Conservation (phyloP, 306 rosid species). For the Cicer bijugum region DNA sequence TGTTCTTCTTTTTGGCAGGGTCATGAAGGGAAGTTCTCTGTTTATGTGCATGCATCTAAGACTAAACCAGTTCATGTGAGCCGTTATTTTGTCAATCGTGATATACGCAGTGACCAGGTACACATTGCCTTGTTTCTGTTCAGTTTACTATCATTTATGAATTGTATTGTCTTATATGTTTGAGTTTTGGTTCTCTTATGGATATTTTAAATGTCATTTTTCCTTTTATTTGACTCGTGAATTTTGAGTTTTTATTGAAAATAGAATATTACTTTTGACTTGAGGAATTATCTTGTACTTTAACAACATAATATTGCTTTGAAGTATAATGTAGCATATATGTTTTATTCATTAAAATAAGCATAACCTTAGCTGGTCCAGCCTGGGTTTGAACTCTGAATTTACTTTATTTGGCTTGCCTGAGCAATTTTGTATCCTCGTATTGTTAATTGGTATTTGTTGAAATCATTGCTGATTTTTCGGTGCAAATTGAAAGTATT, state of each 20-base stretch:
- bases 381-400: slow-evolving; percentile 24
- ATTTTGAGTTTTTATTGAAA: slow-evolving; percentile 23
- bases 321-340: slow-evolving; percentile 16
- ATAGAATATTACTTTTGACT: slow-evolving; percentile 6
- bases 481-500: neutral
- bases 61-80: slow-evolving; percentile 84
- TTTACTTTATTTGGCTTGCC: slow-evolving; percentile 9
- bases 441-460: neutral
- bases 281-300: neutral
- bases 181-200: neutral
- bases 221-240: neutral
- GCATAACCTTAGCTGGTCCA: slow-evolving; percentile 18
- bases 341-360: slow-evolving; percentile 20
- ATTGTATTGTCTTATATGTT: neutral
- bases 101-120: slow-evolving; percentile 92
- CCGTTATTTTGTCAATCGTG: slow-evolving; percentile 72
- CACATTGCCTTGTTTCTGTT: slow-evolving; percentile 36
- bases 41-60: slow-evolving; percentile 94
- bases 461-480: neutral
- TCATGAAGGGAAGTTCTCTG: slow-evolving; percentile 94
- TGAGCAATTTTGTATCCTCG: slow-evolving; percentile 7
- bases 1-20: slow-evolving; percentile 68
- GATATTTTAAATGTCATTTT: slow-evolving; percentile 2
- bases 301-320: slow-evolving; percentile 1
- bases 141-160: slow-evolving; percentile 27